Base-by-base conservation (phyloP, 1,139 yeast genomes). In the Taphrina pruni region DNA sequence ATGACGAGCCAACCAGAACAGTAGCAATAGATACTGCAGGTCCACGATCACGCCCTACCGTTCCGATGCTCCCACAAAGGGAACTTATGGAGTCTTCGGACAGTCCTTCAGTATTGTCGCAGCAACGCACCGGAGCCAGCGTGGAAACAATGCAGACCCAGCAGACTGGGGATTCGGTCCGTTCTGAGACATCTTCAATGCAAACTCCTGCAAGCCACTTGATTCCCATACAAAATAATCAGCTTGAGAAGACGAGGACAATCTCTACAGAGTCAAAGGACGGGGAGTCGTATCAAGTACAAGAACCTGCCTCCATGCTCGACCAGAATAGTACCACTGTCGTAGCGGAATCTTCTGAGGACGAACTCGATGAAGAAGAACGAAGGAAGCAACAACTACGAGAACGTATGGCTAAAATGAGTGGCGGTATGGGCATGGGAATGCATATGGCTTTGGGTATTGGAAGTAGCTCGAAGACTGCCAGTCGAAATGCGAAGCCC, bases 351-450 rank as follows among this genome's bases (percentile, higher is more conserved):
- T 21, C 54, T 2, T 50, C 54, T 9, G 85, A 82, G 41, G 86
- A 79, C 1, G 84, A 82, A 20, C 83, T 84, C 57, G 93, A 88
- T 57, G 88, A 87, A 61, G 98, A 92, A 76, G 97, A 91, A 73
- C 82, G 88, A 20, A 86, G 88, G 72, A 85, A 96, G 75, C 85
- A 89, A 70, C 91, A 88, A 17, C 82, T 94, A 70, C 88, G 96
- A 45, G 97, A 90, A 74, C 86, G 98, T 73, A 94, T 94, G 97
- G 99, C 99, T 21, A 91, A 89, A 75, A 85, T 95, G 36, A 90
- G 98, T 0, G 93, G 93, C 20, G 97, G 97, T 14, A 88, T 96
- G 77, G 95, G 95, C 69, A 88, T 89, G 89, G 67, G 67, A 5
- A 84, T 78, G 81, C 87, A 82, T 70, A 81, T 76, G 80, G 85